A percentile compares a stretch with the other conserved stretches of the same genome.
These are phyloP conservation scores for Blastocystis sp. DNA, from an alignment of 352 stramenopile genomes.

Conservation along the genomic window DNA sequence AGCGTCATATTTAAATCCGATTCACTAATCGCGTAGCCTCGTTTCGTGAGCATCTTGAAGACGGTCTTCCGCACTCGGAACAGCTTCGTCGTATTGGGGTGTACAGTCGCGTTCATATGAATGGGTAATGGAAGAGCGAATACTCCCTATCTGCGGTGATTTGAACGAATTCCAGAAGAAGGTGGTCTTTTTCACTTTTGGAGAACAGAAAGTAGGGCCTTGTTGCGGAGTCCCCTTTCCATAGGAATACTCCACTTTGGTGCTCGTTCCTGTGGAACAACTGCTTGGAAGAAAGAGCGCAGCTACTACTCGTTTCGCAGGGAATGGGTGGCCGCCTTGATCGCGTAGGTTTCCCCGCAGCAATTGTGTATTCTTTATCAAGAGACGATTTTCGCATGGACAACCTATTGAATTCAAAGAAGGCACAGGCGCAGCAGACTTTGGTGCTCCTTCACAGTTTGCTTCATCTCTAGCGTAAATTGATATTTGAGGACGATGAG, in stretches of 20 bases:
- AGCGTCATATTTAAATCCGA: constrained; percentile 92
- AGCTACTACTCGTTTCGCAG: too few species aligned
- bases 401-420: background rate
- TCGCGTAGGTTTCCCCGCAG: too few species aligned
- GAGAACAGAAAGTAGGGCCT: too few species aligned
- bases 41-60: constrained; percentile 89
- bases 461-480: background rate
- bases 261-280: too few species aligned
- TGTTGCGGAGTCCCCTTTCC: too few species aligned
- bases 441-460: background rate
- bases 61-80: constrained; percentile 90
- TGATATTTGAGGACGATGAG: background rate
- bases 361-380: too few species aligned
- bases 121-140: background rate
- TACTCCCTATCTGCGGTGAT: too few species aligned
- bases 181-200: too few species aligned
- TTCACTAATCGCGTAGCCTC: constrained; percentile 93
- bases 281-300: too few species aligned
- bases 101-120: constrained; percentile 47
- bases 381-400: background rate
- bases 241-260: too few species aligned
- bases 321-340: too few species aligned
- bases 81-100: constrained; percentile 72
- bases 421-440: background rate
- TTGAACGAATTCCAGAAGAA: too few species aligned